Evolutionary conservation across 2,329 filamentous ascomycete species (phyloP).

Genomic region (Fusarium sp.): DNA sequence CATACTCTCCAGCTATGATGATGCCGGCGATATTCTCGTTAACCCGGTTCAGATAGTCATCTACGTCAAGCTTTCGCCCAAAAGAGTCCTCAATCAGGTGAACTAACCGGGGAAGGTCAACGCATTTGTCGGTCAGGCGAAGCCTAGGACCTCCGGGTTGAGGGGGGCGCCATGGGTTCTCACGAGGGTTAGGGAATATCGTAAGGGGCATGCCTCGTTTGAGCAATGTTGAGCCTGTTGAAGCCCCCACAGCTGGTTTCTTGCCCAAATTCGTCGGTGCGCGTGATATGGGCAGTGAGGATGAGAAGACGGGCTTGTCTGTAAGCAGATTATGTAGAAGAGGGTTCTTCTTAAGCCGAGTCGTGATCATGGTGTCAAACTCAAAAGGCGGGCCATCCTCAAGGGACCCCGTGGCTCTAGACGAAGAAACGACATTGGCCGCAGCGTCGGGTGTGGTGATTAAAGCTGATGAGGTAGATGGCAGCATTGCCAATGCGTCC

Average conservation of each 20-base stretch:
- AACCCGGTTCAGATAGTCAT: conserved; percentile 87
- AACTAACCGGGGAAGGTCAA: conserved; percentile 87
- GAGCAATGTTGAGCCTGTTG: conserved; percentile 79
- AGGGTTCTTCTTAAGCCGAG: conserved; percentile 78
- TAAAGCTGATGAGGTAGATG: conserved; percentile 87
- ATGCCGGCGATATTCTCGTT: conserved; percentile 87
- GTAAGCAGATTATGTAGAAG: conserved; percentile 96
- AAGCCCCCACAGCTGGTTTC: conserved; percentile 31
- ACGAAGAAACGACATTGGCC: conserved; percentile 65
- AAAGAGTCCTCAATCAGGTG: conserved; percentile 96
- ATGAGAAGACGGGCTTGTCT: conserved; percentile 93
- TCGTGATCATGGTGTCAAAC: conserved; percentile 67
- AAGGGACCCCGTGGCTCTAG: conserved; percentile 48
- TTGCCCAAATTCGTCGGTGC: conserved; percentile 59
- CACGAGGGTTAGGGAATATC: conserved; percentile 83
- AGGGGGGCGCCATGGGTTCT: conserved; percentile 78
- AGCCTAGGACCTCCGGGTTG: conserved; percentile 72
- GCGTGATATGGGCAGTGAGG: conserved; percentile 85
- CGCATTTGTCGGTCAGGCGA: conserved; percentile 82
- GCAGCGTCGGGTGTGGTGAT: conserved; percentile 91
- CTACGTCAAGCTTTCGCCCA: conserved; percentile 84
- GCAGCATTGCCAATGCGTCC: conserved; percentile 81
- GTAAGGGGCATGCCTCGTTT: conserved; percentile 93
- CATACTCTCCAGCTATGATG: conserved; percentile 96
- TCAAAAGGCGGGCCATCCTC: conserved; percentile 68